A percentile compares a stretch with the other conserved stretches of the same genome.
phyloP scores from a whole-genome alignment of 805 yeast species.

The Candida stauntonica region DNA sequence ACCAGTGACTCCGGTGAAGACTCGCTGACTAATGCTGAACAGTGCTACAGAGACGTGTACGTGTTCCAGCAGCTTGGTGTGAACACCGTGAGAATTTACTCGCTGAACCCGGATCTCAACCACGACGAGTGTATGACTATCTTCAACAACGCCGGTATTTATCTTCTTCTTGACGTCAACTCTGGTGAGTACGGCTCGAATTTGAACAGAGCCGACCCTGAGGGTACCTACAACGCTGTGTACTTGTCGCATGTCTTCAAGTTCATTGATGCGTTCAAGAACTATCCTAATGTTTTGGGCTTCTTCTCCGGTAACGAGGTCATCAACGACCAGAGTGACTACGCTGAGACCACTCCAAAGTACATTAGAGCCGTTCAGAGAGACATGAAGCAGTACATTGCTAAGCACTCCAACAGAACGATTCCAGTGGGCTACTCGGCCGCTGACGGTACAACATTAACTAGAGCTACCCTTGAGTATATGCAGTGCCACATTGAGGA shows the following conservation, averaged over 20 bases:
- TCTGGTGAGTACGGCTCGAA: constrained; percentile 65
- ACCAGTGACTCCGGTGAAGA: constrained; percentile 39
- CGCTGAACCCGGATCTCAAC: constrained; percentile 75
- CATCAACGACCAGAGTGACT: constrained; percentile 69
- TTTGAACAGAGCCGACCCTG: constrained; percentile 68
- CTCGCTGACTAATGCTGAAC: constrained; percentile 63
- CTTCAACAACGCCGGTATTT: constrained; percentile 87
- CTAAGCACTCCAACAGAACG: constrained; percentile 60
- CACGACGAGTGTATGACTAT: constrained; percentile 92
- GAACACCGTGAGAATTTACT: constrained; percentile 81
- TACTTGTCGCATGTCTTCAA: constrained; percentile 79
- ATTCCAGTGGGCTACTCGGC: constrained; percentile 97
- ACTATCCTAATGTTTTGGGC: constrained; percentile 81
- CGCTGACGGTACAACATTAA: constrained; percentile 70
- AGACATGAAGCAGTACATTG: constrained; percentile 81
- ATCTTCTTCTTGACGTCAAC: constrained; percentile 81
- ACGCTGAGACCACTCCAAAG: constrained; percentile 59
- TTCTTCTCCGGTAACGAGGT: constrained; percentile 92
- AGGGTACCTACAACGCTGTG: constrained; percentile 60
- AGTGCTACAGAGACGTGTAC: constrained; percentile 77
- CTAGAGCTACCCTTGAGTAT: constrained; percentile 73
- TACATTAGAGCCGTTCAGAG: constrained; percentile 89
- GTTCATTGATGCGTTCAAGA: constrained; percentile 77
- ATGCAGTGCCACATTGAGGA: constrained; percentile 74
- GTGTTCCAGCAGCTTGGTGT: constrained; percentile 76